Conservation (phyloP, 179 eudicot genomes). For the Carnegiea gigantea region DNA sequence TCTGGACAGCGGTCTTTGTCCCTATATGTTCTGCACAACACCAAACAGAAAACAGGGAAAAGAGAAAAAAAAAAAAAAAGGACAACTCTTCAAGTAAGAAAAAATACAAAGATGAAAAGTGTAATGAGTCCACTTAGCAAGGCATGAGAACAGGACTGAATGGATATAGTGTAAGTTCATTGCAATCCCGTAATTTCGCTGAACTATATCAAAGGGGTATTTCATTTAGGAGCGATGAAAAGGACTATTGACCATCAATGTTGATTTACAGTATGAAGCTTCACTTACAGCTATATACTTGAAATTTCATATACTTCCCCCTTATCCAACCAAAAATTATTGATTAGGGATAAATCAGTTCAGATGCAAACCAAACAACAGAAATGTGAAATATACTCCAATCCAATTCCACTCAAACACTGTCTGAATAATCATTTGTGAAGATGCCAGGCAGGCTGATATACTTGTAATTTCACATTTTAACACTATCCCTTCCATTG, state of each 20-base stretch:
- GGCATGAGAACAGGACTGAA: constrained; percentile 16
- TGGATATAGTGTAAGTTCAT: not conserved
- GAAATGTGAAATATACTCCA: not conserved
- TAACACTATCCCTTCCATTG: not conserved
- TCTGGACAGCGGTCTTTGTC: constrained; percentile 99
- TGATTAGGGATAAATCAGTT: not conserved
- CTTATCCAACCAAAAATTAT: not conserved
- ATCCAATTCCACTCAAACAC: constrained; percentile 15
- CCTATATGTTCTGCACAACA: constrained; percentile 90
- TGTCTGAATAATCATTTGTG: constrained; percentile 5
- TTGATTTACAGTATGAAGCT: not conserved
- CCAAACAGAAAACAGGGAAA: constrained; percentile 36
- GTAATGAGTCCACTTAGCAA: constrained; percentile 20
- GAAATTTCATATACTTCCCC: not conserved
- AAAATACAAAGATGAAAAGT: constrained; percentile 17
- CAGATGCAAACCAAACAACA: constrained; percentile 23
- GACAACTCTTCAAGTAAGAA: constrained; percentile 51
- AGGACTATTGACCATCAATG: not conserved
- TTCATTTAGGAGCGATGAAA: not conserved
- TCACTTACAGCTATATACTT: not conserved
- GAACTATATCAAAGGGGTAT: not conserved
- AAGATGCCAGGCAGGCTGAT: not conserved
- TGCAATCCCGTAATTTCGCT: not conserved
- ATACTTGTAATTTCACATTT: not conserved
- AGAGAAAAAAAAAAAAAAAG: constrained; percentile 33